These are phyloP conservation scores for Lumnitzera racemosa DNA, from an alignment of 345 rosid genomes.

Conservation along the genomic window DNA sequence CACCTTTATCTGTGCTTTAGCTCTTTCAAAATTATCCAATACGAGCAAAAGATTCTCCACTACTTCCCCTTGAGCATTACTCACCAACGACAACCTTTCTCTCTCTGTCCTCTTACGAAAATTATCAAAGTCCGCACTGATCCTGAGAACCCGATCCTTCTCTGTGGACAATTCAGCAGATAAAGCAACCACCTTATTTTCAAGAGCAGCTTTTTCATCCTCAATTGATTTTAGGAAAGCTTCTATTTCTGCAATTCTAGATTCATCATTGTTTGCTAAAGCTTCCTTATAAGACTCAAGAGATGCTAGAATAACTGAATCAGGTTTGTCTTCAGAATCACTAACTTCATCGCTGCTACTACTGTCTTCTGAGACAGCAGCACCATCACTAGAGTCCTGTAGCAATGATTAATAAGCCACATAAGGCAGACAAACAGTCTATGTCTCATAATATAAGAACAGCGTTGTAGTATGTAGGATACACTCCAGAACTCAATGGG, in stretches of 20 bases:
- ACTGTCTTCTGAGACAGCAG: constrained; percentile 30
- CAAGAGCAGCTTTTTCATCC: constrained; percentile 51
- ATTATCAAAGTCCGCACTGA: constrained; percentile 93
- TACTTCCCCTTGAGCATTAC: constrained; percentile 92
- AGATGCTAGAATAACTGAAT: constrained; percentile 37
- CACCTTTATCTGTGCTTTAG: constrained; percentile 74
- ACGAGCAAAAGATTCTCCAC: constrained; percentile 73
- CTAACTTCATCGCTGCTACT: constrained; percentile 24
- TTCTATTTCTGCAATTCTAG: constrained; percentile 60
- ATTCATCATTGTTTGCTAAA: constrained; percentile 50
- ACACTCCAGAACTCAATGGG: not conserved
- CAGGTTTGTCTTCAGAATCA: constrained; percentile 39
- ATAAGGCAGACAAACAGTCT: not conserved
- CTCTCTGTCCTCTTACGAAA: constrained; percentile 90
- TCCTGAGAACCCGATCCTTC: constrained; percentile 71
- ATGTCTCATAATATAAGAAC: not conserved
- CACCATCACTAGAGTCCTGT: constrained; percentile 64
- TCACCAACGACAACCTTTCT: constrained; percentile 71
- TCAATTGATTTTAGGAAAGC: constrained; percentile 56
- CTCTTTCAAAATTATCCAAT: constrained; percentile 95
- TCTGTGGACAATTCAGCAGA: constrained; percentile 57
- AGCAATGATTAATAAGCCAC: constrained; percentile 16
- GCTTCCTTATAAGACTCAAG: constrained; percentile 66
- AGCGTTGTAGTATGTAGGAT: not conserved
- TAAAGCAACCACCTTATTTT: constrained; percentile 45